These are phyloP conservation scores for Myxozyma nipponensis DNA, from an alignment of 805 yeast genomes.

Conservation along the genomic window DNA sequence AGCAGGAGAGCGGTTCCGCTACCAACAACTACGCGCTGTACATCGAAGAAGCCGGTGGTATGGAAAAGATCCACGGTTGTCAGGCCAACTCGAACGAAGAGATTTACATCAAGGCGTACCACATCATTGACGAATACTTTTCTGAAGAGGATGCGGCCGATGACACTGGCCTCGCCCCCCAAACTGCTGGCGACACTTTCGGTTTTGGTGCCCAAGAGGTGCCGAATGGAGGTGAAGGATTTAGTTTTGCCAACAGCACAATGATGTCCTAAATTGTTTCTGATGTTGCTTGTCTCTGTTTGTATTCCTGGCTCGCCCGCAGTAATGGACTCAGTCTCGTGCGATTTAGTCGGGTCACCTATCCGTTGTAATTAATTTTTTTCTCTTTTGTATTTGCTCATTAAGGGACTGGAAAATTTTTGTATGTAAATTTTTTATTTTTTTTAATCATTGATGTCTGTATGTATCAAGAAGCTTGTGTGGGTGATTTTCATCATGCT, in stretches of 20 bases:
- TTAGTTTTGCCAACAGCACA: constrained; percentile 41
- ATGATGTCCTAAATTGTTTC: constrained; percentile 8
- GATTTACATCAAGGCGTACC: constrained; percentile 86
- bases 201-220: constrained; percentile 68
- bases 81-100: constrained; percentile 89
- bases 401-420: not conserved
- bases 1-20: constrained; percentile 63
- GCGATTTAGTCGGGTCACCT: too few relatives aligned
- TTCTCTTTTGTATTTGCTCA: constrained; percentile 1
- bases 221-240: constrained; percentile 41
- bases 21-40: constrained; percentile 83
- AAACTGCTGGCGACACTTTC: constrained; percentile 79
- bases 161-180: constrained; percentile 57
- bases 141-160: constrained; percentile 73
- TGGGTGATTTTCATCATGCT: constrained; percentile 1
- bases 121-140: constrained; percentile 87
- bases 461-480: not conserved
- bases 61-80: constrained; percentile 91
- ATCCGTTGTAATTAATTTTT: not conserved
- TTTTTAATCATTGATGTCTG: too few relatives aligned
- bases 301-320: not conserved
- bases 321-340: too few relatives aligned
- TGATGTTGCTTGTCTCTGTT: not conserved
- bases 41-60: constrained; percentile 98
- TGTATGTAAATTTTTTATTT: not conserved